phyloP scores from a whole-genome alignment of 495 filamentous ascomycete species.

The Penicillium coprophilum region DNA sequence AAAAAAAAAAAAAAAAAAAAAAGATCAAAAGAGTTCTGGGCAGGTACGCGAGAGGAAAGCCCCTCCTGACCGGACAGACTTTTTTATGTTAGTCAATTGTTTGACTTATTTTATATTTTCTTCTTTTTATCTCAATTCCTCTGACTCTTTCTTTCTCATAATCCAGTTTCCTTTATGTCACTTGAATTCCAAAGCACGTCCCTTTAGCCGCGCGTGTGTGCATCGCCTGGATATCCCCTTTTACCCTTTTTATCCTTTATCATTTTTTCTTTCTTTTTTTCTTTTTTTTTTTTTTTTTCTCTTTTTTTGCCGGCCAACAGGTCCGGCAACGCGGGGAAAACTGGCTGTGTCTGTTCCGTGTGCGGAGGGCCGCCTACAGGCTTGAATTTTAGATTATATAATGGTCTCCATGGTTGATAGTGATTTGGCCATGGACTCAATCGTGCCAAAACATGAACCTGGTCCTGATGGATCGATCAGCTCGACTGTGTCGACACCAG shows the following conservation, averaged over 20 bases:
- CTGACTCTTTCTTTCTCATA: conserved; percentile 39
- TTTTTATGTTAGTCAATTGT: conserved; percentile 47
- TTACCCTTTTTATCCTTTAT: conserved; percentile 10
- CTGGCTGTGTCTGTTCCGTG: conserved; percentile 17
- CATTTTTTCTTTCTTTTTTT: conserved; percentile 5
- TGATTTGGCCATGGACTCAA: conserved; percentile 43
- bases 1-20: conserved; percentile 19
- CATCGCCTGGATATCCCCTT: conserved; percentile 28
- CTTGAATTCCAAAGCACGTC: conserved; percentile 32
- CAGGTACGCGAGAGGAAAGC: conserved; percentile 12
- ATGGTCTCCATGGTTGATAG: conserved; percentile 53
- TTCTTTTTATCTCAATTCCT: conserved; percentile 30
- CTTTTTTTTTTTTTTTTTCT: conserved; percentile 10
- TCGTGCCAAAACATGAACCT: conserved; percentile 16
- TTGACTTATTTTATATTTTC: conserved; percentile 43
- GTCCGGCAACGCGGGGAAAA: conserved; percentile 23
- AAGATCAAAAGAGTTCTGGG: conserved; percentile 16
- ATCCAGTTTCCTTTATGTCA: conserved; percentile 52
- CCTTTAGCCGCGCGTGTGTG: conserved; percentile 51
- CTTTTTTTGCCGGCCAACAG: conserved; percentile 6
- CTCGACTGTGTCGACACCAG: conserved; percentile 53
- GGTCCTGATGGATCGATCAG: conserved; percentile 50
- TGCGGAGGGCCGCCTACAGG: conserved; percentile 19
- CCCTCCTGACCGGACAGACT: conserved; percentile 18
- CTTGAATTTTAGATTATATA: conserved; percentile 11